Evolutionary conservation across 2,329 filamentous ascomycete species (phyloP).

Genomic region (Hymenoscyphus fructigenus): DNA sequence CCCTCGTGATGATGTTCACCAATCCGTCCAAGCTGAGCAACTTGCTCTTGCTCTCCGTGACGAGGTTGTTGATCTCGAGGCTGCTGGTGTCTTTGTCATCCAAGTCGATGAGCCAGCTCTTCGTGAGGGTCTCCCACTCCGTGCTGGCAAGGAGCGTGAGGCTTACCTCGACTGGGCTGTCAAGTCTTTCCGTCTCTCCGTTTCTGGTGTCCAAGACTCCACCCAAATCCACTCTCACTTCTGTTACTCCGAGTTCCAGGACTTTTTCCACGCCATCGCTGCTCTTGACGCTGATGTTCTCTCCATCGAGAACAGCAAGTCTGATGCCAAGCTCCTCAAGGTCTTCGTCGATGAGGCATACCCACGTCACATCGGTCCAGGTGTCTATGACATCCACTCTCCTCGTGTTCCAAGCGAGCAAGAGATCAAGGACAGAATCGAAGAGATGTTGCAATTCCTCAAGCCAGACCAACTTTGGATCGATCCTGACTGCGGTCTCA

Average conservation of each 20-base stretch:
- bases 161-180: constrained; percentile 98
- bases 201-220: constrained; percentile 87
- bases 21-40: constrained; percentile 98
- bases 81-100: constrained; percentile 95
- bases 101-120: constrained; percentile 99
- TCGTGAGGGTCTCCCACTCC: constrained; percentile 97
- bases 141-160: constrained; percentile 88
- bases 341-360: constrained; percentile 98
- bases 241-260: constrained; percentile 99
- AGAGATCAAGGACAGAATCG: constrained; percentile 97
- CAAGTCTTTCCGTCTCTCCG: constrained; percentile 94
- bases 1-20: constrained; percentile 99
- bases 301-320: constrained; percentile 99
- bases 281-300: constrained; percentile 97
- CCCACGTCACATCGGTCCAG: constrained; percentile 96
- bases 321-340: constrained; percentile 96
- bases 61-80: constrained; percentile 96
- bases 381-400: constrained; percentile 99
- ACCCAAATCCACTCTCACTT: constrained; percentile 99
- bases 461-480: constrained; percentile 99
- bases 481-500: constrained; percentile 98
- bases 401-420: constrained; percentile 95
- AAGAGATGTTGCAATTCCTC: constrained; percentile 97
- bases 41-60: constrained; percentile 97
- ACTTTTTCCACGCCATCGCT: constrained; percentile 99